Conservation (phyloP, 164 flowering plant genomes). For the Pachysandra terminalis region DNA sequence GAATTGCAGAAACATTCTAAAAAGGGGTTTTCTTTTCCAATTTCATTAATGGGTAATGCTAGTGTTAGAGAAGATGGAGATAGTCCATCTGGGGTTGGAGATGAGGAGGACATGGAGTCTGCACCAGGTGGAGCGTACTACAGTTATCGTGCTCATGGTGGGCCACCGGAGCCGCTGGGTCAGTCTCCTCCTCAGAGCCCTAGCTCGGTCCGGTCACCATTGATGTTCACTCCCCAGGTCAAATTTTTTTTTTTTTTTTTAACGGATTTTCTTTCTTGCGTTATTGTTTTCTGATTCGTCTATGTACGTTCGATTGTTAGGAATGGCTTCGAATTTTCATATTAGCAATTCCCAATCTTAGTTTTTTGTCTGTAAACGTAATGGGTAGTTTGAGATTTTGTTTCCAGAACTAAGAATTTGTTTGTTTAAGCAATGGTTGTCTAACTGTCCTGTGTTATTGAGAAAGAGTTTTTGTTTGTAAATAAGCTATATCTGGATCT, state of each 20-base stretch:
- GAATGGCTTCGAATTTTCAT: background rate
- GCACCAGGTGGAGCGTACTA: constrained; percentile 18
- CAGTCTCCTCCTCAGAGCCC: constrained; percentile 81
- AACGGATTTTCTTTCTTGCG: background rate
- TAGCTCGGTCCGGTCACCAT: constrained; percentile 56
- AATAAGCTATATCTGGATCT: background rate
- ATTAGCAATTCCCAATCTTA: too few relatives aligned
- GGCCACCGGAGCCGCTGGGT: constrained; percentile 44
- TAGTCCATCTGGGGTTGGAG: constrained; percentile 32
- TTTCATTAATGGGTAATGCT: constrained; percentile 68
- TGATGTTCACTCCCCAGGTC: constrained; percentile 86
- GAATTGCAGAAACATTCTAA: constrained; percentile 3
- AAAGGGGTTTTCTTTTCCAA: constrained; percentile 3
- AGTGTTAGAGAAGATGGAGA: constrained; percentile 64
- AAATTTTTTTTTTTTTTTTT: background rate
- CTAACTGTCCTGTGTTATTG: too few relatives aligned
- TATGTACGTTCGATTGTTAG: background rate
- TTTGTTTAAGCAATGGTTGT: background rate
- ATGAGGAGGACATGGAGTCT: constrained; percentile 14
- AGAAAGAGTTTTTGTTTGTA: background rate
- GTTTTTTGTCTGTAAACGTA: too few relatives aligned
- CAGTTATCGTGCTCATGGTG: constrained; percentile 27
- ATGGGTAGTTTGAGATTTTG: background rate
- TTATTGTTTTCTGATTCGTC: background rate
- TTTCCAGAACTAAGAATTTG: background rate